A percentile compares a stretch with the other conserved stretches of the same genome.
phyloP scores from a whole-genome alignment of 2,329 filamentous ascomycete genomes.

The Endoconidiophora polonica region DNA sequence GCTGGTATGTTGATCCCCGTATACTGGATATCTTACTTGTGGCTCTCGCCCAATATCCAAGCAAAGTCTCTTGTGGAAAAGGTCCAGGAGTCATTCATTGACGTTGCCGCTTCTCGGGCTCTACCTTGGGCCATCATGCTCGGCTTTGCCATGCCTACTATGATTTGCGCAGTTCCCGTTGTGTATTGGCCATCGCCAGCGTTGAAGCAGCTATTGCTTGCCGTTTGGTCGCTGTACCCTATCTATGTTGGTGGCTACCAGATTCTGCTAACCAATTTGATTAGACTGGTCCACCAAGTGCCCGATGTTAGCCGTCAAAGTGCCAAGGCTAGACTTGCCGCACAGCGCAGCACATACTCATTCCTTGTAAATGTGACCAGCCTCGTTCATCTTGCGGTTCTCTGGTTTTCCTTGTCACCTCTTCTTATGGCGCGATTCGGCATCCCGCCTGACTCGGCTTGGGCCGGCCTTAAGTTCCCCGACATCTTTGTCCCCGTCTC shows the following conservation, averaged over 20 bases:
- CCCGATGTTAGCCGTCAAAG: background rate
- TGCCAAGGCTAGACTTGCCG: background rate
- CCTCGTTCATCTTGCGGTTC: conserved; percentile 6
- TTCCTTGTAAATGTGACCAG: conserved; percentile 5
- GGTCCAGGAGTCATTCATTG: conserved; percentile 6
- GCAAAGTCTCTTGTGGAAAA: conserved; percentile 3
- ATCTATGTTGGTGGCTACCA: conserved; percentile 14
- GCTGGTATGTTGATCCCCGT: conserved; percentile 15
- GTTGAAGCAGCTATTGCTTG: conserved; percentile 14
- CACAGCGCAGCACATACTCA: conserved; percentile 12
- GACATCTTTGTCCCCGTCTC: conserved; percentile 14
- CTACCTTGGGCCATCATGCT: conserved; percentile 13
- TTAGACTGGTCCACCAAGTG: background rate
- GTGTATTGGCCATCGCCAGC: conserved; percentile 12
- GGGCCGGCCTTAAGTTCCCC: conserved; percentile 5
- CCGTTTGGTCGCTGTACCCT: conserved; percentile 17
- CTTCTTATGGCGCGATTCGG: conserved; percentile 1
- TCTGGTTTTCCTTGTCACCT: conserved; percentile 10
- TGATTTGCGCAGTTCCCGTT: conserved; percentile 13
- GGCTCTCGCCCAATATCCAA: conserved; percentile 14
- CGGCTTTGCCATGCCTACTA: conserved; percentile 15
- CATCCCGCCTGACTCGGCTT: background rate
- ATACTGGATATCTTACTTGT: conserved; percentile 16
- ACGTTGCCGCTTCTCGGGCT: conserved; percentile 10
- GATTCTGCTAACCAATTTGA: conserved; percentile 3